phyloP scores from a whole-genome alignment of 2,329 filamentous ascomycete genomes.

The Decorospora gaudefroyi region DNA sequence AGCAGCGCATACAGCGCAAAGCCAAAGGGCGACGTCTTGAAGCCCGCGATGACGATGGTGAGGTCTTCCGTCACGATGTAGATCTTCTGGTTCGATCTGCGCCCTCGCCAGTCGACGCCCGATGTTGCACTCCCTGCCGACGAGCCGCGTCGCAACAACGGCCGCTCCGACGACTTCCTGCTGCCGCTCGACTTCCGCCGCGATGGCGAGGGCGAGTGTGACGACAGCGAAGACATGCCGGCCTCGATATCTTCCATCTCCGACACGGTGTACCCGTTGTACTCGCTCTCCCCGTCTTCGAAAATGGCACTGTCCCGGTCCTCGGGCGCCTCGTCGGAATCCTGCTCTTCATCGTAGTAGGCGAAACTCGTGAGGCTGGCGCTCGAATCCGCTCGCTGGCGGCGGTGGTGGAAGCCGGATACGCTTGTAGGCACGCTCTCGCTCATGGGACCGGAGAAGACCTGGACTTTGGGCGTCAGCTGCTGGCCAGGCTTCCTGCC shows the following conservation, averaged over 20 bases:
- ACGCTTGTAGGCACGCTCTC: conserved; percentile 95
- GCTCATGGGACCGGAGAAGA: conserved; percentile 89
- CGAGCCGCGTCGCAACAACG: conserved; percentile 71
- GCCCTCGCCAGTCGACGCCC: conserved; percentile 59
- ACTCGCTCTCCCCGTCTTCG: conserved; percentile 41
- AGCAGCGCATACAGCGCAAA: conserved; percentile 70
- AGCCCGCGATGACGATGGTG: conserved; percentile 90
- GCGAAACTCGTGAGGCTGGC: conserved; percentile 72
- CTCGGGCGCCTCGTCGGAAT: conserved; percentile 47
- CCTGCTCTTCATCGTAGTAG: conserved; percentile 77
- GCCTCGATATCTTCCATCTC: conserved; percentile 57
- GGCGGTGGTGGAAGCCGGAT: conserved; percentile 86
- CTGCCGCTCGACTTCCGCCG: conserved; percentile 68
- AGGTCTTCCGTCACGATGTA: conserved; percentile 93
- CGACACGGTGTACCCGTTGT: conserved; percentile 48
- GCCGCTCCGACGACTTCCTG: conserved; percentile 60
- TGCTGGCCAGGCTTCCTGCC: conserved; percentile 32
- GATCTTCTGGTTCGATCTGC: conserved; percentile 81
- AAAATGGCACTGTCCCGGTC: conserved; percentile 43
- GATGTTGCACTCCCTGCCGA: conserved; percentile 72
- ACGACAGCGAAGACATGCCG: conserved; percentile 28
- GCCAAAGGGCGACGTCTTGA: conserved; percentile 74
- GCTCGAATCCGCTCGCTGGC: conserved; percentile 78
- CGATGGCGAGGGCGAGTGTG: conserved; percentile 26
- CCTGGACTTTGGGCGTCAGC: conserved; percentile 53